Conservation (phyloP, 2,329 filamentous ascomycete species). For the Sporothrix dimorphospora region DNA sequence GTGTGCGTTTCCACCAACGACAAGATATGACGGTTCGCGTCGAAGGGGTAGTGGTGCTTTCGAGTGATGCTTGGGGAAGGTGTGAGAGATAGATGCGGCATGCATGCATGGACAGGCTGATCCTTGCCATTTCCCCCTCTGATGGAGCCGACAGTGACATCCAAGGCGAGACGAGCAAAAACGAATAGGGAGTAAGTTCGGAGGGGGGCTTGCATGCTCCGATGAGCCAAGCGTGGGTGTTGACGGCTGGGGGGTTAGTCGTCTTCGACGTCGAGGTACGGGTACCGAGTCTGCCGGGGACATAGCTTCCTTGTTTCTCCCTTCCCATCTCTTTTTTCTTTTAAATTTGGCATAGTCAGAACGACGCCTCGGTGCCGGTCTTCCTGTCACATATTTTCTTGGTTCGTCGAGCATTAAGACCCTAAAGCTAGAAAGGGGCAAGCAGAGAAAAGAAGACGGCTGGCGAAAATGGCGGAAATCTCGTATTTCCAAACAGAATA, state of each 20-base stretch:
- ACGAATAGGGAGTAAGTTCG: neutral
- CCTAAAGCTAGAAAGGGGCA: neutral
- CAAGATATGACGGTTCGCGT: neutral
- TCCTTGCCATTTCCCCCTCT: neutral
- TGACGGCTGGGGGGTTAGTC: neutral
- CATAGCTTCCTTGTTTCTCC: too few species aligned
- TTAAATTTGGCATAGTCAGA: neutral
- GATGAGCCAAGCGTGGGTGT: neutral
- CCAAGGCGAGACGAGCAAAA: neutral
- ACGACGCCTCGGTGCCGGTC: too few species aligned
- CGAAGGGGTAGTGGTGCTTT: neutral
- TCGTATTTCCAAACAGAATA: slow-evolving; percentile 20
- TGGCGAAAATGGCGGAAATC: neutral
- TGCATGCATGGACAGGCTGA: neutral
- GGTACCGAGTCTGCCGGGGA: neutral
- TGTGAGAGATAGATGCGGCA: neutral
- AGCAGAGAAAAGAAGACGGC: neutral
- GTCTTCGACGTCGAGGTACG: neutral
- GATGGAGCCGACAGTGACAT: slow-evolving; percentile 12
- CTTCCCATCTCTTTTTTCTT: neutral
- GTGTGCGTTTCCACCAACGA: neutral
- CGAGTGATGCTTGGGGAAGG: neutral
- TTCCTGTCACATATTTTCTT: neutral
- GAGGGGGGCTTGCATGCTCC: neutral
- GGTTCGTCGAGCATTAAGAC: neutral